phyloP scores from a whole-genome alignment of 768 basidiomycete genomes.

The Rubroboletus pulcherrimus region DNA sequence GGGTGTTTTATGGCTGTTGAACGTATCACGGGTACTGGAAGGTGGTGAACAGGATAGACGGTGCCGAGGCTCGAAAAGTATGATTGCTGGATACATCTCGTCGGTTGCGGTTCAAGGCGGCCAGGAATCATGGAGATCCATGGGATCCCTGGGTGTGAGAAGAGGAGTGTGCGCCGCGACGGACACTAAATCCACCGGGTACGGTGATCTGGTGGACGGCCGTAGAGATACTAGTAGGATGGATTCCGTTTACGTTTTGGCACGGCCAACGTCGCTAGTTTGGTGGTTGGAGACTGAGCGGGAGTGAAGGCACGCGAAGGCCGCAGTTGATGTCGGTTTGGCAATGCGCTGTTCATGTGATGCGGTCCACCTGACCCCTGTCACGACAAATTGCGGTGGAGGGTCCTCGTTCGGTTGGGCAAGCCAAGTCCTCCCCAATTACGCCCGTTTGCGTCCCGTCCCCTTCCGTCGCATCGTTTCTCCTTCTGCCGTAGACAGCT shows the following conservation, averaged over 20 bases:
- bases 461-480: neutral
- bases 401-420: neutral
- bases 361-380: conserved; percentile 13
- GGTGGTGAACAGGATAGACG: neutral
- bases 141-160: neutral
- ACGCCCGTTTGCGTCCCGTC: neutral
- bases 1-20: neutral
- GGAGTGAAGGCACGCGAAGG: neutral
- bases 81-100: neutral
- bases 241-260: neutral
- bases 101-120: neutral
- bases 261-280: no score
- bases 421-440: neutral
- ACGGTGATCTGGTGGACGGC: no score
- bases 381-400: neutral
- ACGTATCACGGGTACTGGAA: neutral
- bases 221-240: neutral
- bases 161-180: neutral
- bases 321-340: conserved; percentile 9
- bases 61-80: no score
- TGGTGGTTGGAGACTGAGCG: neutral
- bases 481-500: neutral
- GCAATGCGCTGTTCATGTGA: conserved; percentile 1
- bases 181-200: neutral
- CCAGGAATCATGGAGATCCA: neutral